Evolutionary conservation across 108 stramenopile genomes (phyloP), one percentile per base, ranked within the genome.

Genomic region (Cyclostephanos tholiformis): DNA sequence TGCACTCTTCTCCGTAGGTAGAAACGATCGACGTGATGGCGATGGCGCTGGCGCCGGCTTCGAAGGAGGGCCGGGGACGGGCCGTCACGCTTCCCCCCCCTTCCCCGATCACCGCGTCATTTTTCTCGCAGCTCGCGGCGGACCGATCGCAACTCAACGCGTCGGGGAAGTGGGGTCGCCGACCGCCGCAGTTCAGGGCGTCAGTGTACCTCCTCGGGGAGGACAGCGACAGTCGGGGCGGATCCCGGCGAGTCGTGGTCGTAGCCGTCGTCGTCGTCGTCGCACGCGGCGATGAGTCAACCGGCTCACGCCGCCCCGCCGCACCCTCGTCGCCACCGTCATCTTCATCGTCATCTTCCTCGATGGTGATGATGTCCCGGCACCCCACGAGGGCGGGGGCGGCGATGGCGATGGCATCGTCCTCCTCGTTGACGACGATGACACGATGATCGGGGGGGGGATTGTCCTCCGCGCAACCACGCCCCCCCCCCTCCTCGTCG

Each of bases 1-100:
- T 74, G 69, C 79, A 80, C 49, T 80, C 79, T 13, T 76, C 67
- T 38, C 65, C 68, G 43, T 70, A 63, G 6, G 25, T 29, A 63
- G 60, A 39, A 14, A 59, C 49, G 0, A 67, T 64, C 23, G 39
- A 26, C 29, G 64, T 52, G 14, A 52, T 26, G 23, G 71, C 29
- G 41, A 57, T 59, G 30, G 5, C 27, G 23, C 27, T n/a, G 17
- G 6, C 4, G 7, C 53, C 4, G 29, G 13, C 5, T 6, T 19
- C 29, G 27, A 29, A 8, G 30, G 17, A 20, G 29, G 17, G 2
- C 56, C 26, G 27, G 56, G 56, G 2, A 52, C 20, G 6, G 23
- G 0, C 27, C 27, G 6, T 2, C 27, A 2, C 12, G 12, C 12
- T 10, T 29, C 17, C 30, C 4, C 26, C 57, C 12, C 11, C 27